Evolutionary conservation across 306 rosid species (phyloP).

Genomic region (Rosa chinensis): DNA sequence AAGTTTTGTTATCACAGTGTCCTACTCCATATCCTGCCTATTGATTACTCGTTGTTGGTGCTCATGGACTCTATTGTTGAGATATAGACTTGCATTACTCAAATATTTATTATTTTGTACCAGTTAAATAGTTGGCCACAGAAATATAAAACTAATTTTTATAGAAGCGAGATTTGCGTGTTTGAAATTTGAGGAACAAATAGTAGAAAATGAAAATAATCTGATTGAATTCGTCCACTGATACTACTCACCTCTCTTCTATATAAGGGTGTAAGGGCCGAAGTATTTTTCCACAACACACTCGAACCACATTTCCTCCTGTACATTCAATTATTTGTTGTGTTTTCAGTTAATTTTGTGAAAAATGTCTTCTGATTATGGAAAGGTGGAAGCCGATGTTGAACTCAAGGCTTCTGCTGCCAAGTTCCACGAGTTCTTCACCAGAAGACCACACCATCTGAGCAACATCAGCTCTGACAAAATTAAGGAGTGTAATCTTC

Average conservation of each 20-base stretch:
- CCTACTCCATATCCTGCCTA: too few species aligned
- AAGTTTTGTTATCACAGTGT: too few species aligned
- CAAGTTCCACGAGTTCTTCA: conserved; percentile 20
- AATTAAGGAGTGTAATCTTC: conserved; percentile 6
- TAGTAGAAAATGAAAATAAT: background rate
- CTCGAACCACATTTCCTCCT: background rate
- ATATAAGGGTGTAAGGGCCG: background rate
- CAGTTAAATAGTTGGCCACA: background rate
- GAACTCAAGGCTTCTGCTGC: conserved; percentile 26
- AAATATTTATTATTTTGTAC: too few species aligned
- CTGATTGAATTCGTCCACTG: background rate
- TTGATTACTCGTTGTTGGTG: too few species aligned
- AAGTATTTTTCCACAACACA: background rate
- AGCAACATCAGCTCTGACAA: background rate
- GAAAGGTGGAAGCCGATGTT: conserved; percentile 19
- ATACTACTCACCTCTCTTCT: background rate
- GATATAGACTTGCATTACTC: too few species aligned
- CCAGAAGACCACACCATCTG: conserved; percentile 21
- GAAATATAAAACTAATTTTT: background rate
- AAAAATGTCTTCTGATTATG: conserved; percentile 14
- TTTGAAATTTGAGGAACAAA: background rate
- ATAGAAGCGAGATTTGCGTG: background rate
- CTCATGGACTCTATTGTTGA: too few species aligned
- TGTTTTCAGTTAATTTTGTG: background rate
- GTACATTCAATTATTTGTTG: background rate